Percentiles rank a stretch among this genome's conserved stretches.
Evolutionary conservation across 139 green algal species (phyloP).

Genomic region (Pleodorina starrii): DNA sequence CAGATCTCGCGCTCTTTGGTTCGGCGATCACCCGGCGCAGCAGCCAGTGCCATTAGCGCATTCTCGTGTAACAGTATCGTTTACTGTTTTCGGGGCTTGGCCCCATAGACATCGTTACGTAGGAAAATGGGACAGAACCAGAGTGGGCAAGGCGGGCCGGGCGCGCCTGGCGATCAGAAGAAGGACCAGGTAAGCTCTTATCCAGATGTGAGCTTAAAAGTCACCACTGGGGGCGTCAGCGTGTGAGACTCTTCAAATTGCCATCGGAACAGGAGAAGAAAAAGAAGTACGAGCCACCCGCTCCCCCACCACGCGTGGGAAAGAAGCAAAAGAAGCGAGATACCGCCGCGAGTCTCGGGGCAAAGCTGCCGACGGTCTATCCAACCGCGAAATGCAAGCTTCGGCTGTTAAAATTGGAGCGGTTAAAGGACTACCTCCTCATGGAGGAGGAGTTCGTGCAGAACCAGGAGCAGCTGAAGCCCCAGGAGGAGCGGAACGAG

Average conservation of each 20-base stretch:
- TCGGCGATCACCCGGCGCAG: too few relatives aligned
- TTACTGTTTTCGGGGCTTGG: too few relatives aligned
- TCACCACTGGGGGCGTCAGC: too few relatives aligned
- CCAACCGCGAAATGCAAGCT: conserved; percentile 97
- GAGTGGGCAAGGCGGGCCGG: conserved; percentile 45
- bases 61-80: not conserved
- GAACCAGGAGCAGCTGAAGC: conserved; percentile 94
- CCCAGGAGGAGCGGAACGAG: conserved; percentile 94
- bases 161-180: conserved; percentile 63
- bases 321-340: conserved; percentile 92
- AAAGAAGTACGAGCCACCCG: conserved; percentile 97
- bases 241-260: not conserved
- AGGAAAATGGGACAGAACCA: conserved; percentile 67
- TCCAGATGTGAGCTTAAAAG: too few relatives aligned
- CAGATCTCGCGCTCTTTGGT: not conserved
- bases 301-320: conserved; percentile 93
- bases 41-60: too few relatives aligned
- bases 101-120: not conserved
- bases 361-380: conserved; percentile 91
- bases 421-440: conserved; percentile 99
- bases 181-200: conserved; percentile 59
- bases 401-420: conserved; percentile 97
- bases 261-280: conserved; percentile 83
- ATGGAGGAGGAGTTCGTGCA: conserved; percentile 99
- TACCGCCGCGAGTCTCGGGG: conserved; percentile 76